Evolutionary conservation across 1,284 basidiomycete genomes (phyloP), one percentile per base, ranked within the genome.

Genomic region (Singerocomus inundabilis): DNA sequence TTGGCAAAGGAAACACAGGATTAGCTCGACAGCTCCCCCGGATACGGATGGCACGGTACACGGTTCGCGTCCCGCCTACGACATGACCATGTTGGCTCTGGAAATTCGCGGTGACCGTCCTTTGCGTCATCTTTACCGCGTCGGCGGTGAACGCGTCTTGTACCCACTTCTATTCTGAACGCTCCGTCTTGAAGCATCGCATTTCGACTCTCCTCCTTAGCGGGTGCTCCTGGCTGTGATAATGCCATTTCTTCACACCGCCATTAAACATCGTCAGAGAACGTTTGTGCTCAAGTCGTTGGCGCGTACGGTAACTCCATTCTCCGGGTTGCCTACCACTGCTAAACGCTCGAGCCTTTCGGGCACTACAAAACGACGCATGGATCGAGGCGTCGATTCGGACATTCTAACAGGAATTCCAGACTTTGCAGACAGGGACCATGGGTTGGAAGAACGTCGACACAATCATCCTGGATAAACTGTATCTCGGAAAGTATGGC

Each of bases 401-500:
- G 60, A 57, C 52, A 62, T 64, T 62, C 56, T 51, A 55, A 49
- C 66, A 58, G 60, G 56, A 56, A 60, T 67, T 69, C 56, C 49
- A 59, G 62, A 56, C 26, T 57, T 37, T 46, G 56, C 54, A 54
- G 38, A 34, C 45, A 52, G 47, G 50, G n/a, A 80, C 74, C 66
- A 79, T 78, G 74, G 73, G 69, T 65, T 88, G 86, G 84, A 87
- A 76, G 67, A 88, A 87, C 71, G 78, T 89, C 69, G 80, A 85
- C 66, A 70, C 81, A 40, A 73, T 90, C 69, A 82, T 89, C 65
- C 78, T 82, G 45, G 77, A 77, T 60, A 80, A 73, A 65, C 77
- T 89, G 68, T 88, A 77, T 71, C 71, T 90, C 64, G 87, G 87
- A 71, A 89, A 88, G 86, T 89, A 61, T 71, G 87, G 29, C 57